phyloP scores from a whole-genome alignment of 352 stramenopile genomes.

The Phytophthora boehmeriae region DNA sequence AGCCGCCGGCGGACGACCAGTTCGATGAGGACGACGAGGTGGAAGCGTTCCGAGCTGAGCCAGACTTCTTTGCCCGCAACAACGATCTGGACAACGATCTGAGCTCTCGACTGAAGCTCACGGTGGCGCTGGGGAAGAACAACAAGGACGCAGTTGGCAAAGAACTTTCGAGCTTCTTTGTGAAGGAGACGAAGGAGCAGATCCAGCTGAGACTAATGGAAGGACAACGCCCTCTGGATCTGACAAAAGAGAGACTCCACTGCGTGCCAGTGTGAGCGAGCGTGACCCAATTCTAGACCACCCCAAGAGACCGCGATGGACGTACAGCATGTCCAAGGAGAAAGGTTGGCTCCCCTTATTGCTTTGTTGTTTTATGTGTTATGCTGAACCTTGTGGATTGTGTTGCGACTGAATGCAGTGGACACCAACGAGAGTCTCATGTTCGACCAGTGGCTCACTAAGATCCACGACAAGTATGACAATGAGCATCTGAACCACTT shows the following conservation, averaged over 20 bases:
- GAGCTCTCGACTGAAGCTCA: slow-evolving; percentile 74
- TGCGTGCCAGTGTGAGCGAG: slow-evolving; percentile 64
- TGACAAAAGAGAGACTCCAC: slow-evolving; percentile 52
- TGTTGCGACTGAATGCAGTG: slow-evolving; percentile 35
- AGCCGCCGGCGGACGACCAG: slow-evolving; percentile 24
- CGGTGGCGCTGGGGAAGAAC: slow-evolving; percentile 80
- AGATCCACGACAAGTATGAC: slow-evolving; percentile 86
- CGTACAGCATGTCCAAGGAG: slow-evolving; percentile 86
- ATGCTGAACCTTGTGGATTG: neutral
- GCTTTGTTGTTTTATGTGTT: slow-evolving; percentile 7
- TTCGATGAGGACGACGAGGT: slow-evolving; percentile 31
- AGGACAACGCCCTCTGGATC: slow-evolving; percentile 68
- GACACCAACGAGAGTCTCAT: slow-evolving; percentile 84
- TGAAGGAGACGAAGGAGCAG: slow-evolving; percentile 89
- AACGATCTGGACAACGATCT: slow-evolving; percentile 73
- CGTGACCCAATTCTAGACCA: slow-evolving; percentile 77
- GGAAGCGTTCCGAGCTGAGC: slow-evolving; percentile 50
- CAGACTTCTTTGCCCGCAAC: slow-evolving; percentile 73
- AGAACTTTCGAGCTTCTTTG: slow-evolving; percentile 86
- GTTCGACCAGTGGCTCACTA: slow-evolving; percentile 88
- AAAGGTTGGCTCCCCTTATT: slow-evolving; percentile 43
- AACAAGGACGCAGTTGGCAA: slow-evolving; percentile 85
- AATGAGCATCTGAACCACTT: slow-evolving; percentile 87
- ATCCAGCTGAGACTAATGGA: slow-evolving; percentile 88
- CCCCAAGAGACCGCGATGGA: slow-evolving; percentile 72